A percentile compares a stretch with the other conserved stretches of the same genome.
Evolutionary conservation across 805 yeast genomes (phyloP).

Genomic region (Ogataea parapolymorpha): DNA sequence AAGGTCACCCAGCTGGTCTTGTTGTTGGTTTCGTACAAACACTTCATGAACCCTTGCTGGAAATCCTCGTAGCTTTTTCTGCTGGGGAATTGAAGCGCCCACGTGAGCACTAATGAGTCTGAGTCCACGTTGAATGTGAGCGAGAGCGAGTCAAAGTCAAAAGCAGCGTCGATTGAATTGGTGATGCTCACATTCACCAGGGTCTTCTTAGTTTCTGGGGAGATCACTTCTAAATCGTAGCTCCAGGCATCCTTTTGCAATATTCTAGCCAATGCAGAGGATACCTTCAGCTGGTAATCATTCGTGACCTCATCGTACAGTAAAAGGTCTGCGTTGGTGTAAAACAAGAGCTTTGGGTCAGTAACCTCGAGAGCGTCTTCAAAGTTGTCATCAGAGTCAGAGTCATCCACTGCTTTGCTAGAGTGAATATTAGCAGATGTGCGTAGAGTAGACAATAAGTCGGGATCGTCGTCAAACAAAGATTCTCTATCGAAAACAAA

Average conservation of each 20-base stretch:
- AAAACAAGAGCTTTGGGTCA: constrained; percentile 22
- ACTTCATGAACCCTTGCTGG: constrained; percentile 48
- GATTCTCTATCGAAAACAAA: constrained; percentile 43
- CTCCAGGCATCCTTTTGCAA: constrained; percentile 47
- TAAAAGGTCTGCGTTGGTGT: constrained; percentile 39
- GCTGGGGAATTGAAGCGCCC: constrained; percentile 54
- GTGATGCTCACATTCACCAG: constrained; percentile 41
- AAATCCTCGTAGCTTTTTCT: constrained; percentile 43
- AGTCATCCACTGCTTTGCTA: background rate
- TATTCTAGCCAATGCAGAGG: constrained; percentile 35
- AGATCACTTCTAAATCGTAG: constrained; percentile 48
- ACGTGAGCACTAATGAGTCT: constrained; percentile 48
- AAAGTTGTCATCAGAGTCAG: constrained; percentile 25
- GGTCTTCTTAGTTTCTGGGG: constrained; percentile 20
- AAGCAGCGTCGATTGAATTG: constrained; percentile 60
- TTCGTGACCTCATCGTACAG: constrained; percentile 53
- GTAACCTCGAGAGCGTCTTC: constrained; percentile 31
- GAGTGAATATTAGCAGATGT: constrained; percentile 17
- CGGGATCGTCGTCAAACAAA: constrained; percentile 20
- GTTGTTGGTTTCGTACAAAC: constrained; percentile 62
- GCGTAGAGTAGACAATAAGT: constrained; percentile 18
- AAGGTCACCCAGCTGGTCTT: constrained; percentile 45
- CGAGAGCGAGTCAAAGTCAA: constrained; percentile 51
- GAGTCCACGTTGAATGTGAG: constrained; percentile 63
- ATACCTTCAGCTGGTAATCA: constrained; percentile 43